Evolutionary conservation across 2,329 filamentous ascomycete genomes (phyloP), one percentile per base, ranked within the genome.

Genomic region (Exophiala calicioides): DNA sequence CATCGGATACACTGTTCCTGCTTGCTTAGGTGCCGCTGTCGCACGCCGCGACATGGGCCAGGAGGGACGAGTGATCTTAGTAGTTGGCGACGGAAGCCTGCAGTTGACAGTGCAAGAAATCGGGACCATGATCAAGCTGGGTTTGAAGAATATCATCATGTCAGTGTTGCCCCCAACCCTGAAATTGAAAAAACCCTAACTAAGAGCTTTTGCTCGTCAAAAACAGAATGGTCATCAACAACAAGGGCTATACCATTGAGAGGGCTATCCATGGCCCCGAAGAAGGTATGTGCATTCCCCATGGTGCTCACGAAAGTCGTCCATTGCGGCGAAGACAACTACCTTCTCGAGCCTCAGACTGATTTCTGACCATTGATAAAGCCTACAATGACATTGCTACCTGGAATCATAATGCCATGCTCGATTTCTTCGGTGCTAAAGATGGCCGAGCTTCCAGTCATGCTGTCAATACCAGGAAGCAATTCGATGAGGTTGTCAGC

Each of bases 81-180:
- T 58, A 5, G 52, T 57, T 4, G 56, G 56, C 18, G 56, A 58
- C 23, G 56, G 56, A 5, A 57, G 53, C 40, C 34, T 58, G 33
- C 56, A 58, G 20, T 45, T 58, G 44, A 57, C 53, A 2, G 53
- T 55, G 4, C 56, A 59, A 29, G 55, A 58, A 30, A 51, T 56
- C 19, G 50, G 53, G 23, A 59, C 55, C 13, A 58, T 59, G 31
- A 45, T 59, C 13, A 53, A 47, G 9, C 36, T 54, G 15, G 46
- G 48, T 4, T 29, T 58, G 34, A 55, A 39, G 4, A 49, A 47
- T 15, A 58, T 54, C n/a, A 55, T 59, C 10, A 44, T 59, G 24
- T 27, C 7, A 27, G 24, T n/a, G n/a, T n/a, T n/a, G n/a, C n/a
- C n/a, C n/a, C n/a, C n/a, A n/a, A n/a, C n/a, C n/a, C n/a, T n/a